Percentiles rank a stretch among this genome's conserved stretches.
phyloP scores from a whole-genome alignment of 2,329 filamentous ascomycete genomes.

The Aureobasidium subglaciale region DNA sequence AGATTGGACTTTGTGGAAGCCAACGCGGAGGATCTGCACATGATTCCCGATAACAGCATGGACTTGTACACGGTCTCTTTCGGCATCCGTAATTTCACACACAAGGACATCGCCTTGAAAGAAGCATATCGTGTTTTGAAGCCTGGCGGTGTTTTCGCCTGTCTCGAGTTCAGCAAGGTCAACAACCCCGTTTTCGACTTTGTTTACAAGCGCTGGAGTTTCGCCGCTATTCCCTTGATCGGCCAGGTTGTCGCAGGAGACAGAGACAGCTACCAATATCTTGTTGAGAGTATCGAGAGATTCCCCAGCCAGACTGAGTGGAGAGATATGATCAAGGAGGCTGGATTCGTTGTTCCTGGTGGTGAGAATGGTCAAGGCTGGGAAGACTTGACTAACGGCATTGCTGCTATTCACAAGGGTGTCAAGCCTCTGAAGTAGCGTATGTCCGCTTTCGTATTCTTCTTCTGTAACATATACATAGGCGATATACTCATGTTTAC shows the following conservation, averaged over 20 bases:
- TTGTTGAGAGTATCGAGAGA: conserved; percentile 93
- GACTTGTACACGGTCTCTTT: conserved; percentile 98
- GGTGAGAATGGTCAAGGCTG: conserved; percentile 46
- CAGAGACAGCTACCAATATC: conserved; percentile 92
- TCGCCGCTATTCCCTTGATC: conserved; percentile 87
- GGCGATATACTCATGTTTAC: not conserved
- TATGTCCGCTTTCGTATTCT: not conserved
- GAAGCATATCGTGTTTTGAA: conserved; percentile 86
- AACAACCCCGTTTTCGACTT: conserved; percentile 70
- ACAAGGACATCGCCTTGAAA: conserved; percentile 73
- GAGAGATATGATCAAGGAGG: conserved; percentile 70
- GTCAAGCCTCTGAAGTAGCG: conserved; percentile 59
- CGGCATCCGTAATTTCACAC: conserved; percentile 93
- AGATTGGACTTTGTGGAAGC: conserved; percentile 73
- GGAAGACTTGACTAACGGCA: conserved; percentile 84
- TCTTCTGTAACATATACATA: not conserved
- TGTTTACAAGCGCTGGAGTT: conserved; percentile 93
- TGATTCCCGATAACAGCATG: conserved; percentile 61
- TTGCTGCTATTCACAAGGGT: conserved; percentile 94
- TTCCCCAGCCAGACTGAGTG: conserved; percentile 87
- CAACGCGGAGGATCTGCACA: conserved; percentile 72
- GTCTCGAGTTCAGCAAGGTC: conserved; percentile 89
- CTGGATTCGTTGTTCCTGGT: conserved; percentile 76
- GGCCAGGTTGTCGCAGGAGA: conserved; percentile 92
- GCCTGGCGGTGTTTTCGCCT: conserved; percentile 92